Evolutionary conservation across 1,284 basidiomycete genomes (phyloP).

Genomic region (Pseudozyma hubeiensis): DNA sequence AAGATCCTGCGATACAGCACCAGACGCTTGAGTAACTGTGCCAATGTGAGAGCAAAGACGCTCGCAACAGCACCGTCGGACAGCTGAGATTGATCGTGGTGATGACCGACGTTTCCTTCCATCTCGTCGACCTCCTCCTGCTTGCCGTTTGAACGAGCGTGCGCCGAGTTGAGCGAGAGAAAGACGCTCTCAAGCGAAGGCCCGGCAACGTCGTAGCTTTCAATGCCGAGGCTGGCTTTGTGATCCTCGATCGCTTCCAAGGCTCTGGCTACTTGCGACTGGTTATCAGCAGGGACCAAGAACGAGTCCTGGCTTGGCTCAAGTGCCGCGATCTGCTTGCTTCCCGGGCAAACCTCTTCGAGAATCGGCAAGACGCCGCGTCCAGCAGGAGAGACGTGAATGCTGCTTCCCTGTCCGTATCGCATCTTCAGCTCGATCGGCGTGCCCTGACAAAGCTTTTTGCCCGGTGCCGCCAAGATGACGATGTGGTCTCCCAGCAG

Average conservation of each 20-base stretch:
- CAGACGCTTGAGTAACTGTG: slow-evolving; percentile 79
- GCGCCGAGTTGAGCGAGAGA: slow-evolving; percentile 75
- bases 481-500: slow-evolving; percentile 80
- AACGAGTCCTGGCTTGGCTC: slow-evolving; percentile 65
- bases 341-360: slow-evolving; percentile 40
- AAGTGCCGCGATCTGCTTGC: slow-evolving; percentile 68
- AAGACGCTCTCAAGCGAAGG: slow-evolving; percentile 85
- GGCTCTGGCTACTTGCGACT: slow-evolving; percentile 73
- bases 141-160: slow-evolving; percentile 35
- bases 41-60: slow-evolving; percentile 75
- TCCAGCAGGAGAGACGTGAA: slow-evolving; percentile 63
- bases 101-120: slow-evolving; percentile 34
- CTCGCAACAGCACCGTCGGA: slow-evolving; percentile 73
- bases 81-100: slow-evolving; percentile 67
- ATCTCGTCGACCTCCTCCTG: slow-evolving; percentile 39
- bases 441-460: slow-evolving; percentile 78
- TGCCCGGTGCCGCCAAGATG: slow-evolving; percentile 80
- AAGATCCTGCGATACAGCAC: slow-evolving; percentile 77
- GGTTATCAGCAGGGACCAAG: slow-evolving; percentile 54
- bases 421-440: slow-evolving; percentile 79
- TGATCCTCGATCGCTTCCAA: slow-evolving; percentile 74
- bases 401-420: slow-evolving; percentile 79
- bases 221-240: slow-evolving; percentile 70
- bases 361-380: slow-evolving; percentile 12
- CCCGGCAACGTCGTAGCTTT: slow-evolving; percentile 77